phyloP scores from a whole-genome alignment of 106 monocot species.

The Cymbidium sinense region DNA sequence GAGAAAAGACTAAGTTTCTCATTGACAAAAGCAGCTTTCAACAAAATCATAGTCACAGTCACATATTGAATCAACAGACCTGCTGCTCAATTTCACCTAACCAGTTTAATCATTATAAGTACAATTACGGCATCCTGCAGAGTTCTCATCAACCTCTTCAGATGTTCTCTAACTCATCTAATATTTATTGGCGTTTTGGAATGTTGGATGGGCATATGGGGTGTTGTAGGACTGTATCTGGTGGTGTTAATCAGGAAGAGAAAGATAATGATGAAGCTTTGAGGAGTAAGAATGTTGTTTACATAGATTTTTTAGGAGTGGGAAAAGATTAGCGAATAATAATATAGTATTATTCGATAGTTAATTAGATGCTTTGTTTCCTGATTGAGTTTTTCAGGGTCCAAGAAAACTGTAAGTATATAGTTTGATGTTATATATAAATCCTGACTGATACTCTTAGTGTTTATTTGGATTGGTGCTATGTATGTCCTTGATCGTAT shows the following conservation, averaged over 20 bases:
- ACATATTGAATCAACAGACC: not conserved
- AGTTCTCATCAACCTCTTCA: not conserved
- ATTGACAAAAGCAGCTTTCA: not conserved
- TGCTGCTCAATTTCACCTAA: not conserved
- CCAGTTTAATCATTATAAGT: not conserved
- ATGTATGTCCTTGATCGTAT: too few relatives aligned
- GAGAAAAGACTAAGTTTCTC: constrained; percentile 12
- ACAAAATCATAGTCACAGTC: not conserved
- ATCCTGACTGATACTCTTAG: too few relatives aligned
- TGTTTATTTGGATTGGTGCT: too few relatives aligned
- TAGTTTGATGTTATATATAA: too few relatives aligned
- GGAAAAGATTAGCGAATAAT: not conserved
- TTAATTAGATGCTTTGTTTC: too few relatives aligned
- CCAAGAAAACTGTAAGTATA: too few relatives aligned
- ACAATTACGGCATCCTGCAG: not conserved
- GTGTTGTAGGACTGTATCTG: too few relatives aligned
- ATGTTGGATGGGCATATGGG: too few relatives aligned
- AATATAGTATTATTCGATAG: too few relatives aligned
- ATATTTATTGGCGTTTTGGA: not conserved
- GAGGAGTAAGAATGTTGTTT: not conserved
- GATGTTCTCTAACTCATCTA: not conserved
- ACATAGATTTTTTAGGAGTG: constrained; percentile 4
- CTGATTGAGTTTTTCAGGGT: too few relatives aligned
- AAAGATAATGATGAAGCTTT: too few relatives aligned
- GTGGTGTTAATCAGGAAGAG: too few relatives aligned